Base-by-base conservation (phyloP, 2,329 filamentous ascomycete genomes). In the Byssothecium circinans region DNA sequence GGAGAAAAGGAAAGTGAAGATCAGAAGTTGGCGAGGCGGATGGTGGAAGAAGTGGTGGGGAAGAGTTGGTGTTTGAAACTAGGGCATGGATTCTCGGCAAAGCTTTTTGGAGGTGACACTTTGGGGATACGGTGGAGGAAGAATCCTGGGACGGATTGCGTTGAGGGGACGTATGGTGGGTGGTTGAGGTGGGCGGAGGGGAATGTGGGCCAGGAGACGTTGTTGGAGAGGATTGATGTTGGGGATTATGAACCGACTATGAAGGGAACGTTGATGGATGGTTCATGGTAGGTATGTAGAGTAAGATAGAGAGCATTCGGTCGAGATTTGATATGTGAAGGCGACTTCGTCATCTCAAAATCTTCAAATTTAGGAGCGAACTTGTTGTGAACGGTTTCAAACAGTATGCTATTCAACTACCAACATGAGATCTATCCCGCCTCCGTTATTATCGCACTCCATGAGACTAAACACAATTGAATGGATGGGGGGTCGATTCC, bases 1-100 rank as follows among this genome's bases (percentile, higher is more conserved):
- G 70, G 1, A 18, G 74, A 76, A 42, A 45, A 48, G 10, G 76
- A 79, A 57, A 76, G 49, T 12, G 63, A 58, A 1, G 75, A 79
- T 33, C 81, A 83, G 61, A 67, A 54, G 18, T 53, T 70, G 34
- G 80, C 80, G 0, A 69, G 77, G 25, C 65, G 74, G 50, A 77
- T 83, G 41, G 78, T 83, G 1, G 76, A 82, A 59, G 70, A 57
- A 1, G 78, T 76, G 48, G 60, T 83, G n/a, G 60, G 54, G 12
- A 69, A 62, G 48, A 81, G 78, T 52, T 83, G 80, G 59, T 75
- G 74, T 1, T 78, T 83, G 61, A 83, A 83, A 64, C 62, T 83
- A 7, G 78, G 78, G 0, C 79, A 81, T 52, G 80, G 80, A 0
- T 55, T 82, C 19, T 81, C 81, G 19, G 38, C 81, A 8, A 69